A percentile compares a stretch with the other conserved stretches of the same genome.
Evolutionary conservation across 129 eudicot genomes (phyloP).

Genomic region (Ambrosia trifida): DNA sequence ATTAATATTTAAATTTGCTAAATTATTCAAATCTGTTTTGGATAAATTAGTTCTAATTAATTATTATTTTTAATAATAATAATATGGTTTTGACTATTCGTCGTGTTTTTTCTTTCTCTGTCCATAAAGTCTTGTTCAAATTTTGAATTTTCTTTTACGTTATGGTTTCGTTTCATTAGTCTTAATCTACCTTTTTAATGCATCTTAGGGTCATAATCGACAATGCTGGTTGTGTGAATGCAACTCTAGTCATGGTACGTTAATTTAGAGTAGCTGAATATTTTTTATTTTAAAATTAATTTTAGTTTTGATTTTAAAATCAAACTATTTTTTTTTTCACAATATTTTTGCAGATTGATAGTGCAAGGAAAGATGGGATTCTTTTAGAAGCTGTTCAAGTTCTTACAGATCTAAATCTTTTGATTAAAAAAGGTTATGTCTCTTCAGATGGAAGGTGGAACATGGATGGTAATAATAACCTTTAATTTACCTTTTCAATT

Average conservation of each 20-base stretch:
- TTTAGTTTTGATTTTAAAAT: neutral
- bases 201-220: conserved; percentile 79
- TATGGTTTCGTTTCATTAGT: conserved; percentile 15
- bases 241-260: conserved; percentile 78
- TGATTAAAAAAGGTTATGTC: conserved; percentile 81
- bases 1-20: neutral
- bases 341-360: conserved; percentile 54
- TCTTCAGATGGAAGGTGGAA: conserved; percentile 96
- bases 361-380: conserved; percentile 80
- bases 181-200: conserved; percentile 10
- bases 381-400: conserved; percentile 95
- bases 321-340: neutral
- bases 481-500: neutral
- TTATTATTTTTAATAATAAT: conserved; percentile 12
- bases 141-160: conserved; percentile 16
- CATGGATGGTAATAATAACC: conserved; percentile 77
- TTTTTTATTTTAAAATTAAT: too few species aligned
- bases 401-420: conserved; percentile 75
- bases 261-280: neutral
- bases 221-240: conserved; percentile 69
- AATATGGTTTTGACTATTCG: conserved; percentile 32
- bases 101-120: conserved; percentile 12
- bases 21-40: neutral
- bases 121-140: conserved; percentile 17
- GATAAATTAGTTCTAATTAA: neutral